These are phyloP conservation scores for Novymonas esmeraldas DNA, from an alignment of 208 protist genomes.

Conservation along the genomic window DNA sequence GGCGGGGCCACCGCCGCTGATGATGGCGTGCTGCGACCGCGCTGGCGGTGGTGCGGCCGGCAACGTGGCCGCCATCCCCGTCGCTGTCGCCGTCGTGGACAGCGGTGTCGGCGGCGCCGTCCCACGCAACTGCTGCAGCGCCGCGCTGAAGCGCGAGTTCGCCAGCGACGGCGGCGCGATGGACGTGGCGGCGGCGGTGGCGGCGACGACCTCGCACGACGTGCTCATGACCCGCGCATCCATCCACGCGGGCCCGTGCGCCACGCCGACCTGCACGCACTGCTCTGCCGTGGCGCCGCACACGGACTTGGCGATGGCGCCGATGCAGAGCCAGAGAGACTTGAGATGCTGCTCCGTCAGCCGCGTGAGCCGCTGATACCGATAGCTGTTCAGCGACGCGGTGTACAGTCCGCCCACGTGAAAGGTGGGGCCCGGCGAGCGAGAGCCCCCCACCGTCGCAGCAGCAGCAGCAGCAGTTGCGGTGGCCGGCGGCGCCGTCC, in stretches of 20 bases:
- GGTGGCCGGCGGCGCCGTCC: background rate
- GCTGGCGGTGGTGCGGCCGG: background rate
- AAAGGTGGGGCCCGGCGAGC: conserved; percentile 5
- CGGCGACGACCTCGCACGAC: background rate
- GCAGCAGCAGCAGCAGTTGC: background rate
- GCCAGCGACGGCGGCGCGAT: background rate
- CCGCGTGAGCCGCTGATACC: conserved; percentile 28
- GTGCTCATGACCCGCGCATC: conserved; percentile 3
- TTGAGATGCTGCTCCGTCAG: conserved; percentile 32
- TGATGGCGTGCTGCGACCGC: no score
- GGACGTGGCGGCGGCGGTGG: background rate
- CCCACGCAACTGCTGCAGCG: background rate
- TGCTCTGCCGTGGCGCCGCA: conserved; percentile 12
- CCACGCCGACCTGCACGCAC: conserved; percentile 5
- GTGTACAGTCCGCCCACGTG: conserved; percentile 30
- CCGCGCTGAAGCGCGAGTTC: background rate
- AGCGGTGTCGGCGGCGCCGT: background rate
- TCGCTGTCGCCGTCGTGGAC: background rate
- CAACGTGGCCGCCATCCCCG: background rate
- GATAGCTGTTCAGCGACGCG: conserved; percentile 24
- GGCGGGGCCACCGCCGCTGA: no score
- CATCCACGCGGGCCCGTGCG: conserved; percentile 1
- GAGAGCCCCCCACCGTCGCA: no score
- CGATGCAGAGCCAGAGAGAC: conserved; percentile 22
- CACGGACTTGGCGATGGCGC: conserved; percentile 12